Evolutionary conservation across 345 rosid species (phyloP), one percentile per base, ranked within the genome.

Genomic region (Brassica nigra): DNA sequence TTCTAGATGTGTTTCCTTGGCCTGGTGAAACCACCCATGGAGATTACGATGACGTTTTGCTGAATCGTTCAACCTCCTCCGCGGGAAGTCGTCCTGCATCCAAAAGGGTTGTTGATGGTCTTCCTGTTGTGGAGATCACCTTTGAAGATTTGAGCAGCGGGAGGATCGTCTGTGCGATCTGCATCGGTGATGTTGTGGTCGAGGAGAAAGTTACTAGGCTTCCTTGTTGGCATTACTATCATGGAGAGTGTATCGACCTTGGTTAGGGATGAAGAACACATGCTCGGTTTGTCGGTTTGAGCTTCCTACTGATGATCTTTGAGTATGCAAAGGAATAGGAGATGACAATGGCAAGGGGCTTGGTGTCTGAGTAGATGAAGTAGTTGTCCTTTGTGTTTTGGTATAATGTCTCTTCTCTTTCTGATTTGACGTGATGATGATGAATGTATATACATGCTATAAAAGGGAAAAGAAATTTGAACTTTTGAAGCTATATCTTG

Each of bases 241-340:
- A 95, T 78, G 90, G 91, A n/a, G 91, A 91, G 3, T 95, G 99
- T 84, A 95, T 95, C 12, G 88, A 27, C 94, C 92, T 5, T 95
- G 99, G 99, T 85, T 95, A 34, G 78, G 81, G 57, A 87, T 92
- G 16, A 87, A 92, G 86, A 95, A 91, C 72, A 90, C 99, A 10
- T 95, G 99, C 62, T 97, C 97, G 12, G 93, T 95, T 73, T 95
- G 97, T 82, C 87, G 97, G 34, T 83, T 81, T 79, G 97, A 92
- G 86, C 82, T 95, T 82, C 97, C 94, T 70, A 91, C 99, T 2
- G 97, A 90, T 79, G 91, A 90, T 81, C 82, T 81, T 36, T 68
- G 93, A 89, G 15, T 86, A 86, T 66, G 99, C 27, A 91, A 80
- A 84, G 85, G 86, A 82, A 79, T 76, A 87, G 85, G 85, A 79